Evolutionary conservation across 1,139 yeast genomes (phyloP).

Genomic region (Meyerozyma sp.): DNA sequence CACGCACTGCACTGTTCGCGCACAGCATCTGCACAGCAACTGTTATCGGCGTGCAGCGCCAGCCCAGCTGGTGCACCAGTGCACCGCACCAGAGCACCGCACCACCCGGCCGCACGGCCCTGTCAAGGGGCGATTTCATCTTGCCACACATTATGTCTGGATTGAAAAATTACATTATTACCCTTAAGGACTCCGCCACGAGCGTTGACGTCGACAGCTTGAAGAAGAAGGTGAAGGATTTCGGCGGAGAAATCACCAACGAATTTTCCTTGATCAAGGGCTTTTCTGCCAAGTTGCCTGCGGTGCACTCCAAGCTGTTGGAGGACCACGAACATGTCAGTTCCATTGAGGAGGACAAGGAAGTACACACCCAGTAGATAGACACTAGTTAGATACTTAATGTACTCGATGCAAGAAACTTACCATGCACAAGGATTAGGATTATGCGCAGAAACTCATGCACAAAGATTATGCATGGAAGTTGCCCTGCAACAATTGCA

Average conservation of each 20-base stretch:
- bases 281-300: slow-evolving; percentile 47
- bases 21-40: too few species aligned
- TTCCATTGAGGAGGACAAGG: slow-evolving; percentile 56
- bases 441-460: too few species aligned
- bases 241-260: slow-evolving; percentile 62
- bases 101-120: too few species aligned
- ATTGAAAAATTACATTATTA: slow-evolving; percentile 10
- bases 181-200: slow-evolving; percentile 11
- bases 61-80: too few species aligned
- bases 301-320: slow-evolving; percentile 38
- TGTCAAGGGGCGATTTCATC: neutral
- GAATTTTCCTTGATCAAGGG: slow-evolving; percentile 70
- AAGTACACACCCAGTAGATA: slow-evolving; percentile 40
- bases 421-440: too few species aligned
- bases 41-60: too few species aligned
- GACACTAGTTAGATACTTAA: neutral
- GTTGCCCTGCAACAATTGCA: too few species aligned
- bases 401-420: too few species aligned
- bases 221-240: slow-evolving; percentile 28
- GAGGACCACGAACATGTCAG: slow-evolving; percentile 42
- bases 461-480: too few species aligned
- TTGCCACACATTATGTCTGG: slow-evolving; percentile 5
- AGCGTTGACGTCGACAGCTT: slow-evolving; percentile 24
- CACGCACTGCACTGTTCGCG: too few species aligned
- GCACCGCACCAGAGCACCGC: too few species aligned